A percentile compares a stretch with the other conserved stretches of the same genome.
phyloP scores from a whole-genome alignment of 805 yeast species.

The Saccharomycopsis lassenensis region DNA sequence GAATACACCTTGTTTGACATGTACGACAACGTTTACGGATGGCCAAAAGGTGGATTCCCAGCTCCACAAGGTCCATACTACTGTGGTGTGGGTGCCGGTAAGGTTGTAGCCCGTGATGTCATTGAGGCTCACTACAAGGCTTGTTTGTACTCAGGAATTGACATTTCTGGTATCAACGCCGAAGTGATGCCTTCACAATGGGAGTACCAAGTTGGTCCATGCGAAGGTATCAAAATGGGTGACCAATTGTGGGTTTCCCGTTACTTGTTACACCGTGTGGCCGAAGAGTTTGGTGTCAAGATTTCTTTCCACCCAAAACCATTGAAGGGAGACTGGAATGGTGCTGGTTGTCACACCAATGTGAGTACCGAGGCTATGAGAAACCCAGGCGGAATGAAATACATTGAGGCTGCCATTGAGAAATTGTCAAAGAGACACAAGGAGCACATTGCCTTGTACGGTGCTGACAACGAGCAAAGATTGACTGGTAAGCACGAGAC shows the following conservation, averaged over 20 bases:
- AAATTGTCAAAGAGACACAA: slow-evolving; percentile 92
- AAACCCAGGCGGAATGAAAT: slow-evolving; percentile 90
- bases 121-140: slow-evolving; percentile 99
- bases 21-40: slow-evolving; percentile 82
- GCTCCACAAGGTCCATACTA: slow-evolving; percentile 99
- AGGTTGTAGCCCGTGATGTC: slow-evolving; percentile 95
- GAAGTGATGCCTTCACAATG: slow-evolving; percentile 99
- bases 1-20: slow-evolving; percentile 95
- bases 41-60: slow-evolving; percentile 99
- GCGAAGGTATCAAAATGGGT: slow-evolving; percentile 92
- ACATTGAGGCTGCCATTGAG: slow-evolving; percentile 84
- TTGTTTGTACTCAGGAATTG: slow-evolving; percentile 84
- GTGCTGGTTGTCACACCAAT: slow-evolving; percentile 99
- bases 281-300: slow-evolving; percentile 98
- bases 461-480: slow-evolving; percentile 91
- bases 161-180: slow-evolving; percentile 94
- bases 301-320: slow-evolving; percentile 99
- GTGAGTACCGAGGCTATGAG: slow-evolving; percentile 92
- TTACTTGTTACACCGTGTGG: slow-evolving; percentile 84
- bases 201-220: slow-evolving; percentile 99
- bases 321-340: slow-evolving; percentile 98
- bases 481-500: slow-evolving; percentile 98
- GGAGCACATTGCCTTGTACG: slow-evolving; percentile 92
- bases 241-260: slow-evolving; percentile 96
- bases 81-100: slow-evolving; percentile 99